Conservation (phyloP, 495 filamentous ascomycete genomes). For the Aspergillus affinis region DNA sequence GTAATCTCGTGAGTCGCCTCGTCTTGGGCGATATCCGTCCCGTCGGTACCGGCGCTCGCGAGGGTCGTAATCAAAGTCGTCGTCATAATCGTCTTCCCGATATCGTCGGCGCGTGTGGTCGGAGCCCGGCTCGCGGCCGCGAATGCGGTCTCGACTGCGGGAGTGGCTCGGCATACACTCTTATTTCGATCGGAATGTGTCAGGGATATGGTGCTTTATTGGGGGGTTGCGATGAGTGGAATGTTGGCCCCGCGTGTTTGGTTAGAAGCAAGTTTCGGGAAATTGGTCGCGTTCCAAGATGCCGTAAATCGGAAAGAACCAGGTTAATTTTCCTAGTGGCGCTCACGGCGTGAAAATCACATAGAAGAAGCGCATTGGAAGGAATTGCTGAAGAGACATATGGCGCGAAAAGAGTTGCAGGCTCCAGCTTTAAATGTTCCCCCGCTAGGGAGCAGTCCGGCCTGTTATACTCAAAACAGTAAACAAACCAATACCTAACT, state of each 20-base stretch:
- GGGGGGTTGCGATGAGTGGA: not conserved
- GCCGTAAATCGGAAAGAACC: not conserved
- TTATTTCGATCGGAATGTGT: constrained; percentile 13
- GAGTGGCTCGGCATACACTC: constrained; percentile 43
- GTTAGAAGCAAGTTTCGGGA: not conserved
- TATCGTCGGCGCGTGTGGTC: constrained; percentile 22
- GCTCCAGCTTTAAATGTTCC: not conserved
- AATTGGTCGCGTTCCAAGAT: not conserved
- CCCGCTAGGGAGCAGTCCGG: not conserved
- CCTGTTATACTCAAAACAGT: not conserved
- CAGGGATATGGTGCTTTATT: not conserved
- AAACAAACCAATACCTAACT: not conserved
- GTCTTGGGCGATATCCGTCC: constrained; percentile 12
- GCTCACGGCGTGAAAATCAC: not conserved
- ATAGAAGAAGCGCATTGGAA: not conserved
- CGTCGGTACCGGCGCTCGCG: constrained; percentile 18
- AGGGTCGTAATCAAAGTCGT: constrained; percentile 22
- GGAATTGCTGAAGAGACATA: not conserved
- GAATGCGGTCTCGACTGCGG: constrained; percentile 41
- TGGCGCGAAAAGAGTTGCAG: not conserved
- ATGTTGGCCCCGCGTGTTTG: constrained; percentile 1
- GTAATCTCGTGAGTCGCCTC: constrained; percentile 16
- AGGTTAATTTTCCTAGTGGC: not conserved
- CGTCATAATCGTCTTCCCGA: constrained; percentile 29
- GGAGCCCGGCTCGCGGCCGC: constrained; percentile 30